Evolutionary conservation across 306 rosid species (phyloP).

Genomic region (Elaeagnus macrophylla): DNA sequence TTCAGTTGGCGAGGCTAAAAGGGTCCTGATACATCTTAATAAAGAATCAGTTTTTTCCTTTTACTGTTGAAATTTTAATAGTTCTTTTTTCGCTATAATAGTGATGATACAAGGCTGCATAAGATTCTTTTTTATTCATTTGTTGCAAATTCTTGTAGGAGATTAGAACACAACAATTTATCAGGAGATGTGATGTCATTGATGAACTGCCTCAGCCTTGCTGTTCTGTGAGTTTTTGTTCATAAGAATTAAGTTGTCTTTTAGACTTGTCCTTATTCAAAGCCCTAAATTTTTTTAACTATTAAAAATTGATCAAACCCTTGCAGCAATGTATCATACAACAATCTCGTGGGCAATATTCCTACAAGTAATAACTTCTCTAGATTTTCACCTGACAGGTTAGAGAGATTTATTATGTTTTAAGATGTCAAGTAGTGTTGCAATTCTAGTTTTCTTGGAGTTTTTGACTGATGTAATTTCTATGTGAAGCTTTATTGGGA

Average conservation of each 20-base stretch:
- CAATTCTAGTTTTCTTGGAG: neutral
- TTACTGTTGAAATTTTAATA: too few relatives aligned
- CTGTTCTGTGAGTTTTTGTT: constrained; percentile 49
- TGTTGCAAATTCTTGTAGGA: constrained; percentile 42
- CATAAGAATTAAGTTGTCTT: neutral
- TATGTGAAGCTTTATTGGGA: constrained; percentile 73
- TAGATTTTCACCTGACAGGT: constrained; percentile 82
- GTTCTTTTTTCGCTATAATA: too few relatives aligned
- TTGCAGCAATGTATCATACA: constrained; percentile 80
- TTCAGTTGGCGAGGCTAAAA: too few relatives aligned
- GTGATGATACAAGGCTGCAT: neutral
- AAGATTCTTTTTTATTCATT: neutral
- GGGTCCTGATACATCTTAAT: too few relatives aligned
- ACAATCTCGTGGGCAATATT: constrained; percentile 70
- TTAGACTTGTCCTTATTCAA: neutral
- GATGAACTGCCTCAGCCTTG: constrained; percentile 66
- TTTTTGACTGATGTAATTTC: constrained; percentile 8
- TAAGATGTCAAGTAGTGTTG: neutral
- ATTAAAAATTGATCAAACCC: constrained; percentile 11
- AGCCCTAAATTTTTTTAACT: neutral
- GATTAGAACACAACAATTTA: constrained; percentile 69
- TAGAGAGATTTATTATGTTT: constrained; percentile 6
- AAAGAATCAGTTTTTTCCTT: too few relatives aligned
- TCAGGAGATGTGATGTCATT: constrained; percentile 65
- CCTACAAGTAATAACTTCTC: constrained; percentile 86